phyloP scores from a whole-genome alignment of 805 yeast species.

The Nakazawaea molendinolei region DNA sequence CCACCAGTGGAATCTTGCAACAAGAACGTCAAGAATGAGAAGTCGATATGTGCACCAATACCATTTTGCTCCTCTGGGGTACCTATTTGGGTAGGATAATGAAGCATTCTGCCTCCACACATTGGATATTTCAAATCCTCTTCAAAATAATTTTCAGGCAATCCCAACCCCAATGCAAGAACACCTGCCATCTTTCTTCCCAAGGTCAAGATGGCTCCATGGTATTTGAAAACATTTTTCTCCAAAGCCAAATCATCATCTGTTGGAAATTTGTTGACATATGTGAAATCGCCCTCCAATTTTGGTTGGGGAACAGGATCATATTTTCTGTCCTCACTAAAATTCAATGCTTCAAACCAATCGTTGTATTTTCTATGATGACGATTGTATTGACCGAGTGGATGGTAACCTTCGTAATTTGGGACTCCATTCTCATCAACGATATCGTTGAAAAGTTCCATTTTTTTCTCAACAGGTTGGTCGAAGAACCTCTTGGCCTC shows the following conservation, averaged over 20 bases:
- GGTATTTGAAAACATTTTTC: conserved; percentile 17
- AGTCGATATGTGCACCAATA: conserved; percentile 33
- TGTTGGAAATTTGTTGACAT: conserved; percentile 22
- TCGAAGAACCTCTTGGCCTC: conserved; percentile 21
- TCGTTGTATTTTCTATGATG: conserved; percentile 16
- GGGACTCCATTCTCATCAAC: conserved; percentile 17
- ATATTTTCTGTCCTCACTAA: conserved; percentile 20
- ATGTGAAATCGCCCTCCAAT: conserved; percentile 17
- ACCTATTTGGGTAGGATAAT: conserved; percentile 25
- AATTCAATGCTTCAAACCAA: conserved; percentile 28
- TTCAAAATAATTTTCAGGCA: conserved; percentile 22
- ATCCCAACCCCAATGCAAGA: conserved; percentile 24
- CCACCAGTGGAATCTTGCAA: conserved; percentile 30
- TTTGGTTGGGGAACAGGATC: conserved; percentile 17
- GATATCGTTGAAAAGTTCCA: conserved; percentile 18
- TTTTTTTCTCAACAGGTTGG: conserved; percentile 16
- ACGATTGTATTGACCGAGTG: conserved; percentile 18
- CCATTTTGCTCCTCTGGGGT: conserved; percentile 23
- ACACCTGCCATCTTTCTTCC: conserved; percentile 20
- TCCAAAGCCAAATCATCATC: conserved; percentile 19
- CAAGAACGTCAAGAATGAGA: conserved; percentile 29
- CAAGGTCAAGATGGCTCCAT: conserved; percentile 17
- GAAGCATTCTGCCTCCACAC: conserved; percentile 26
- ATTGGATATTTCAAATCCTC: conserved; percentile 18
- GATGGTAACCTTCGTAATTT: conserved; percentile 21